phyloP scores from a whole-genome alignment of 352 stramenopile species.

The Phytophthora crassamura region DNA sequence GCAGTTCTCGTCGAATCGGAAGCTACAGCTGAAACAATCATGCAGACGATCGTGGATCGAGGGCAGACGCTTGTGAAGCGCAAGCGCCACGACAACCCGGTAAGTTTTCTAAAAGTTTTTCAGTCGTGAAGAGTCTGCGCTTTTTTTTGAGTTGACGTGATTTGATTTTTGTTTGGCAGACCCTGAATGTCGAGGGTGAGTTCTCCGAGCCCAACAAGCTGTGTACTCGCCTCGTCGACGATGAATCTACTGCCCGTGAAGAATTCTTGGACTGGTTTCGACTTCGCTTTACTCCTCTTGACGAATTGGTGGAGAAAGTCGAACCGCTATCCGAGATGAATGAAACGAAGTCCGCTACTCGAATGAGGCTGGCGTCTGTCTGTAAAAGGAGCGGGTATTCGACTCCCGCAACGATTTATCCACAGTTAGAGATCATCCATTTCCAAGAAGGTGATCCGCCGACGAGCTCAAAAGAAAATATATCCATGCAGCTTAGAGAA shows the following conservation, averaged over 20 bases:
- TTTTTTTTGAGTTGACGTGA: too few species aligned
- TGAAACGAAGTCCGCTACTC: not conserved
- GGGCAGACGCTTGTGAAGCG: conserved; percentile 3
- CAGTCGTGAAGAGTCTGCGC: too few species aligned
- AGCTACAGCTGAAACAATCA: conserved; percentile 12
- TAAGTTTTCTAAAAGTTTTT: too few species aligned
- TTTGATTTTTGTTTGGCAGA: conserved; percentile 1
- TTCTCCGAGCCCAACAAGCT: conserved; percentile 18
- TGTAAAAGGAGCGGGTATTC: too few species aligned
- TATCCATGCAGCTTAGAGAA: too few species aligned
- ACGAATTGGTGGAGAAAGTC: conserved; percentile 12
- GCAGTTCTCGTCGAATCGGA: conserved; percentile 18
- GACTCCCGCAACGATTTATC: too few species aligned
- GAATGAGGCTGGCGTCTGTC: too few species aligned
- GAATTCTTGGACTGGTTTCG: conserved; percentile 16
- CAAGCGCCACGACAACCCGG: not conserved
- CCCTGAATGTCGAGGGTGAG: conserved; percentile 14
- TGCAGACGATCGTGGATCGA: conserved; percentile 16
- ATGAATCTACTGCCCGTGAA: conserved; percentile 16
- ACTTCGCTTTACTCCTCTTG: conserved; percentile 9
- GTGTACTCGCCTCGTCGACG: conserved; percentile 13
- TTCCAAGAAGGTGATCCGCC: too few species aligned
- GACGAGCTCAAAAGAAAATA: too few species aligned
- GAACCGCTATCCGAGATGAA: not conserved
- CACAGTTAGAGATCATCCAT: too few species aligned